A percentile compares a stretch with the other conserved stretches of the same genome.
Evolutionary conservation across 345 rosid species (phyloP).

Genomic region (Erodium maritimum): DNA sequence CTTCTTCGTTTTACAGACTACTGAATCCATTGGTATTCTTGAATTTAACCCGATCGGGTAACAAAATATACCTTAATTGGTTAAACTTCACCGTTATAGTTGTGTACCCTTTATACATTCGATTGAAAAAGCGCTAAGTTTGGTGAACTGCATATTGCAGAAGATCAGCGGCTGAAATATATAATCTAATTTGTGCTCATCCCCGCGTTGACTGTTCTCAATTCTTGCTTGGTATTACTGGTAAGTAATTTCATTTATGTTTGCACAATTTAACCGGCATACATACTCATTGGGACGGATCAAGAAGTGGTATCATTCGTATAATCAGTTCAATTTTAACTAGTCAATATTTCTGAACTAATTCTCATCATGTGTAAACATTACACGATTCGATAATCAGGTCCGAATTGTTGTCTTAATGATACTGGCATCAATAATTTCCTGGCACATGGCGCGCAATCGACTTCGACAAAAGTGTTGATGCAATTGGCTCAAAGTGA

Average conservation of each 20-base stretch:
- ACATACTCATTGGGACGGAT: no score
- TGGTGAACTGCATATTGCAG: conserved; percentile 15
- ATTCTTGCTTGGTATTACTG: conserved; percentile 19
- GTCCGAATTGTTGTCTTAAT: neutral
- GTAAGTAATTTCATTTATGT: conserved; percentile 7
- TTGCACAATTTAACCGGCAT: neutral
- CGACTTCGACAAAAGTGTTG: neutral
- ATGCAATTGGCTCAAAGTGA: neutral
- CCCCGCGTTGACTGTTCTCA: conserved; percentile 18
- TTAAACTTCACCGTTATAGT: no score
- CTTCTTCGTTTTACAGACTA: no score
- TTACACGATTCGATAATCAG: neutral
- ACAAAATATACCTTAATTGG: no score
- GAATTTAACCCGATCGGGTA: no score
- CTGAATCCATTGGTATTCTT: no score
- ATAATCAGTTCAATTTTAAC: no score
- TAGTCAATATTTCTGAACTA: no score
- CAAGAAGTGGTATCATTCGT: no score
- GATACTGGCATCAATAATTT: neutral
- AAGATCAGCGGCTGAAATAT: conserved; percentile 14
- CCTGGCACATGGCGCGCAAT: neutral
- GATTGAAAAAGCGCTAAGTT: no score
- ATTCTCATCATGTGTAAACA: no score
- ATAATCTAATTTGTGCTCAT: conserved; percentile 14
- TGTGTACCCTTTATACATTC: no score